Percentiles rank a stretch among this genome's conserved stretches.
Evolutionary conservation across 192 early-diverging fungal genomes (phyloP).

Genomic region (Lunasporangiospora selenospora): DNA sequence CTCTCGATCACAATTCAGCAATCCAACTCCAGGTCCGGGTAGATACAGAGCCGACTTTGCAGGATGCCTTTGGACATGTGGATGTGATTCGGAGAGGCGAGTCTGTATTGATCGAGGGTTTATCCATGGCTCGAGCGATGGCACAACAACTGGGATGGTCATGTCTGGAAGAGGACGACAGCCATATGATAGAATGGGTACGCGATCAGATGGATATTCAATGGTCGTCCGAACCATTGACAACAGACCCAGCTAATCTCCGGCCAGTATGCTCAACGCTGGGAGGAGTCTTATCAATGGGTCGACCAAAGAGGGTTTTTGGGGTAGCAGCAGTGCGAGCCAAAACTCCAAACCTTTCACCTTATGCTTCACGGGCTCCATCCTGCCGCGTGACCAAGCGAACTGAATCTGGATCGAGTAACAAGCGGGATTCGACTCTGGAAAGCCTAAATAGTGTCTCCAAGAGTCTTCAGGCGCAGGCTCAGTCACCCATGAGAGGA

Average conservation of each 20-base stretch:
- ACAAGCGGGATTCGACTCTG: slow-evolving; percentile 24
- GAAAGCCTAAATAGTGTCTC: slow-evolving; percentile 11
- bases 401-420: neutral
- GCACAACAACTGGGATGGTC: slow-evolving; percentile 28
- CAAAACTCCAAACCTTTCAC: slow-evolving; percentile 27
- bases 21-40: slow-evolving; percentile 26
- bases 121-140: slow-evolving; percentile 28
- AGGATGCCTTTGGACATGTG: slow-evolving; percentile 27
- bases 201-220: slow-evolving; percentile 36
- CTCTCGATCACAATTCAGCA: neutral
- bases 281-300: slow-evolving; percentile 3
- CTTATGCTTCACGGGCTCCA: slow-evolving; percentile 16
- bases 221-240: slow-evolving; percentile 15
- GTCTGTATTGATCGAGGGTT: slow-evolving; percentile 35
- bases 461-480: slow-evolving; percentile 4
- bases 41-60: slow-evolving; percentile 14
- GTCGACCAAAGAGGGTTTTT: slow-evolving; percentile 5
- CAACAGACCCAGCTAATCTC: neutral
- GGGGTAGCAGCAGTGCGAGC: slow-evolving; percentile 5
- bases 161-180: slow-evolving; percentile 36
- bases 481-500: neutral
- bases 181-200: slow-evolving; percentile 44
- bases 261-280: slow-evolving; percentile 2
- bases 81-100: slow-evolving; percentile 38
- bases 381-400: slow-evolving; percentile 9